Conservation (phyloP, 73 alveolate species). For the Tetrahymena borealis region DNA sequence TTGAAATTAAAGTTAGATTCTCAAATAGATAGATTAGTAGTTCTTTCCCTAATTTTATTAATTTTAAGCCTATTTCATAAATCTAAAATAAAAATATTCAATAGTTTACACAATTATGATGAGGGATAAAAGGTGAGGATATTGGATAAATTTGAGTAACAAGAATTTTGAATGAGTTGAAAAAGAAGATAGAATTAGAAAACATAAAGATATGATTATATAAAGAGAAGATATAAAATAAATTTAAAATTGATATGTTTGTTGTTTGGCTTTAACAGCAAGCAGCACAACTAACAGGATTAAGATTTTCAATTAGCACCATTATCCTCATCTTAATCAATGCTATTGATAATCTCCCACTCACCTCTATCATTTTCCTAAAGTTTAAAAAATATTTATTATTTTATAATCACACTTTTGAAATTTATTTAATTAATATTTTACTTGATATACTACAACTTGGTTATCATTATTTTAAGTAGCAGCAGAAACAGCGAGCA, state of each 20-base stretch:
- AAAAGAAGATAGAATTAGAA: no score
- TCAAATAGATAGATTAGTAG: no score
- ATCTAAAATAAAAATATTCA: no score
- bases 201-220: no score
- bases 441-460: background rate
- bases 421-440: background rate
- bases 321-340: background rate
- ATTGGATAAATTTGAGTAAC: no score
- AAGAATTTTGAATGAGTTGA: no score
- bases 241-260: background rate
- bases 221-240: no score
- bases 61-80: no score
- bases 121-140: no score
- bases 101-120: no score
- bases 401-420: background rate
- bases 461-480: background rate
- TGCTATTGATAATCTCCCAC: background rate
- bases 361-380: background rate
- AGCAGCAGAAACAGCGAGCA: constrained; percentile 33
- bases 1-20: no score
- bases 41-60: no score
- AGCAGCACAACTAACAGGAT: background rate
- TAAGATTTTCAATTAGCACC: background rate
- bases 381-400: background rate
- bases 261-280: background rate